phyloP scores from a whole-genome alignment of 768 basidiomycete species.

The Wakefieldia striispora region DNA sequence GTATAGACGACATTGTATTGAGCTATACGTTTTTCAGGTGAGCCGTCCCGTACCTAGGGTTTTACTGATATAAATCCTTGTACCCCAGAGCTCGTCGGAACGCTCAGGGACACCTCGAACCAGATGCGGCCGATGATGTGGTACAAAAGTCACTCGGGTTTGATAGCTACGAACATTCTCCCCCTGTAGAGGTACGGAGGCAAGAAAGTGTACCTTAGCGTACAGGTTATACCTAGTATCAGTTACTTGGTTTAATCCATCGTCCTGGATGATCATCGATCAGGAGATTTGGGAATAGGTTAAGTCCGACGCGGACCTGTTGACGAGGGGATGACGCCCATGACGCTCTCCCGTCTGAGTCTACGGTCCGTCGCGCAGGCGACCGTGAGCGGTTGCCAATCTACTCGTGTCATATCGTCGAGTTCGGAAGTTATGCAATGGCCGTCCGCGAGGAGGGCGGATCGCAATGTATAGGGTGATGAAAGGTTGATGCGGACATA shows the following conservation, averaged over 20 bases:
- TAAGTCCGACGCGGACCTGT: too few relatives aligned
- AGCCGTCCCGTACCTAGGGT: background rate
- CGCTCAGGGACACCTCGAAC: conserved; percentile 80
- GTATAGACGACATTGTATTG: conserved; percentile 87
- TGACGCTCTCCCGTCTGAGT: too few relatives aligned
- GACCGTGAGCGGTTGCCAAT: too few relatives aligned
- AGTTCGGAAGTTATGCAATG: too few relatives aligned
- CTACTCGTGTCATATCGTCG: too few relatives aligned
- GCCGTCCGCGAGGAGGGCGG: too few relatives aligned
- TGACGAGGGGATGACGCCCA: too few relatives aligned
- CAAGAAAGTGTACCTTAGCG: background rate
- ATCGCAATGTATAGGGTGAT: too few relatives aligned
- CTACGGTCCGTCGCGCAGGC: too few relatives aligned
- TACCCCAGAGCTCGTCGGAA: conserved; percentile 77
- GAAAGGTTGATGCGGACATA: background rate
- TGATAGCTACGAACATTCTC: conserved; percentile 52
- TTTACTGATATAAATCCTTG: background rate
- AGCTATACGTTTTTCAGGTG: conserved; percentile 99
- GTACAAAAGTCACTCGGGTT: conserved; percentile 83
- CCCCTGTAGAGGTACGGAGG: conserved; percentile 27
- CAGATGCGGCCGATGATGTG: conserved; percentile 79
- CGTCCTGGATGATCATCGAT: background rate
- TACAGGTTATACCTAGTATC: background rate
- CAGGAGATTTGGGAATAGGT: too few relatives aligned
- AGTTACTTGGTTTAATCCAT: background rate